These are phyloP conservation scores for Penicillium antarcticum DNA, from an alignment of 495 filamentous ascomycete species.

Conservation along the genomic window DNA sequence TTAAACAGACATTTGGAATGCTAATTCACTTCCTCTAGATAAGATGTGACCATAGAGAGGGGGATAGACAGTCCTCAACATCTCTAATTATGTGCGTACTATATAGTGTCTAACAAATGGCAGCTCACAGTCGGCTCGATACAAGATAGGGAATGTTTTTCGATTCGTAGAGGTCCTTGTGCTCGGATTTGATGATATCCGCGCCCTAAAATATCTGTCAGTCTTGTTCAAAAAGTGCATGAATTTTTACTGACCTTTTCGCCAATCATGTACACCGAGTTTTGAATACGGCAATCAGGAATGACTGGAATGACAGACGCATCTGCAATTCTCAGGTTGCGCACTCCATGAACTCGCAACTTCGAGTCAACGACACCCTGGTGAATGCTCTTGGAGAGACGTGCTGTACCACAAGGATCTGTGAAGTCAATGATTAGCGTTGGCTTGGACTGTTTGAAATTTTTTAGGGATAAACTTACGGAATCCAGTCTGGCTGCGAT, in stretches of 20 bases:
- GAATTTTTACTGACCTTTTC: slow-evolving; percentile 42
- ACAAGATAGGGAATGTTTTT: slow-evolving; percentile 17
- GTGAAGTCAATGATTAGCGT: background rate
- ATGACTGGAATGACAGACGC: slow-evolving; percentile 36
- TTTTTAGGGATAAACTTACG: slow-evolving; percentile 31
- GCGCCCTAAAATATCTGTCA: slow-evolving; percentile 18
- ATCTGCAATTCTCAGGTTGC: slow-evolving; percentile 49
- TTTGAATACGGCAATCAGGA: slow-evolving; percentile 40
- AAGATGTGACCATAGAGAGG: too few species aligned
- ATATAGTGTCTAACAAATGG: too few species aligned
- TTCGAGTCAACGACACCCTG: slow-evolving; percentile 53
- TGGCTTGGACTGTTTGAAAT: background rate
- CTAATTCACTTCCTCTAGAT: too few species aligned
- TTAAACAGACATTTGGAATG: too few species aligned
- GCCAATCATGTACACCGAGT: slow-evolving; percentile 56
- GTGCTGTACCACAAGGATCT: slow-evolving; percentile 52
- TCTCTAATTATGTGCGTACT: too few species aligned
- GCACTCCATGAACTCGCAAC: slow-evolving; percentile 53
- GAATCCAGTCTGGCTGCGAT: slow-evolving; percentile 57
- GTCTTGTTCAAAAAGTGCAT: background rate
- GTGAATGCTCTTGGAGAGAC: slow-evolving; percentile 48
- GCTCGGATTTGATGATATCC: slow-evolving; percentile 30
- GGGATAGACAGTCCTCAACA: too few species aligned
- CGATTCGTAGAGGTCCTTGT: slow-evolving; percentile 28
- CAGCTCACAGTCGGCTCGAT: slow-evolving; percentile 8